These are phyloP conservation scores for Cladophialophora chaetospira DNA, from an alignment of 2,329 filamentous ascomycete species.

Conservation along the genomic window DNA sequence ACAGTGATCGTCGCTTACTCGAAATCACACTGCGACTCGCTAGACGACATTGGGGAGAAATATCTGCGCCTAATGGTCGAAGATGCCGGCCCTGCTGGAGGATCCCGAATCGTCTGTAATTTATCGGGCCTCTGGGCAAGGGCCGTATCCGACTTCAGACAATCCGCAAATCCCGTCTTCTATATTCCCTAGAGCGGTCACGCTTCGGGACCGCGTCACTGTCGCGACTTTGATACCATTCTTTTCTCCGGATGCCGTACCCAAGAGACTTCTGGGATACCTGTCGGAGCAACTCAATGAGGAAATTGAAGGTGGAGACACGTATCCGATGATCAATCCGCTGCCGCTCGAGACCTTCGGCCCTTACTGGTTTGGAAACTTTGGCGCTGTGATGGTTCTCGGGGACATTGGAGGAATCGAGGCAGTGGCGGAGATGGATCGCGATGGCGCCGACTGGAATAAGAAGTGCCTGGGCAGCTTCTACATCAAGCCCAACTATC, in stretches of 20 bases:
- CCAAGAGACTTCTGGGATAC: constrained; percentile 71
- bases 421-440: constrained; percentile 54
- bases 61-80: constrained; percentile 25
- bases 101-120: constrained; percentile 72
- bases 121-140: constrained; percentile 67
- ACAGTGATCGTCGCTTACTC: constrained; percentile 2
- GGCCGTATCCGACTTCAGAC: constrained; percentile 65
- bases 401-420: constrained; percentile 69
- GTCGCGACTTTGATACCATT: constrained; percentile 83
- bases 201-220: constrained; percentile 78
- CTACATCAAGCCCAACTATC: constrained; percentile 93
- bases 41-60: not conserved
- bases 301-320: constrained; percentile 89
- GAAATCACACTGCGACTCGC: not conserved
- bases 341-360: constrained; percentile 75
- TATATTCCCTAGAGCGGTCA: constrained; percentile 75
- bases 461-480: constrained; percentile 84
- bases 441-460: constrained; percentile 69
- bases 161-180: constrained; percentile 66
- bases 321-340: constrained; percentile 82
- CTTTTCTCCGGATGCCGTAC: constrained; percentile 74
- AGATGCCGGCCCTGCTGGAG: constrained; percentile 77
- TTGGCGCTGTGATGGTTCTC: constrained; percentile 82
- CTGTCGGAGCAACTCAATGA: constrained; percentile 82
- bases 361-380: constrained; percentile 88